Base-by-base conservation (phyloP, 257 asterid genomes). In the Handroanthus guayacan region DNA sequence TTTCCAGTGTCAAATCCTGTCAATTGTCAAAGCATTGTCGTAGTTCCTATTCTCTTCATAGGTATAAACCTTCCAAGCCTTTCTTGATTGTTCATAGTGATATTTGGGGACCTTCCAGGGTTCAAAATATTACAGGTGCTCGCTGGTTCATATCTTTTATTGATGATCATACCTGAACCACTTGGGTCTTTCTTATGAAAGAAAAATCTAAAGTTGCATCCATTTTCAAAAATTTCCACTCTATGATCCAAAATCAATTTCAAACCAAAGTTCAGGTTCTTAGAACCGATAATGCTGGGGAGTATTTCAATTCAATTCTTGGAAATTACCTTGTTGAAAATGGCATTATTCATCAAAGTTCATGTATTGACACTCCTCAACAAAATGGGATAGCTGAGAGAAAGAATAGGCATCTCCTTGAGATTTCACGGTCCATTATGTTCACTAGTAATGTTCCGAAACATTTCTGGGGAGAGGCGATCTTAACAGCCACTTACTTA, bases 151-250 rank as follows among this genome's bases (percentile, higher is more conserved):
- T 66, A 0, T n/a, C 67, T 2, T 76, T 76, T 14, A 45, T 67
- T 38, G 51, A 38, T 34, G 68, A 67, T 13, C 74, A 76, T 16
- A 43, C 51, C 3, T 39, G 51, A 9, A 16, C 37, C 0, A 64
- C 54, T 4, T 76, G 62, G 52, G 8, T 65, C 4, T 57, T 56
- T 16, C 75, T 67, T 3, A 67, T 76, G 75, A 76, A 55, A 54
- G 69, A 69, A 2, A 69, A 69, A 38, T n/a, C 38, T 6, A 39
- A 69, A 8, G 50, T 43, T 5, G 18, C 37, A 0, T 14, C 1
- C 5, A 56, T 72, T 0, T 72, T 41, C 2, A 44, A 56, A 41
- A 14, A 5, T 60, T 31, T 60, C 25, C 9, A 18, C 45, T 1
- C 18, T 3, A 57, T 72, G 68, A 57, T 39, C 0, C 4, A 20